Conservation (phyloP, 2,329 filamentous ascomycete genomes). For the Ophiostoma quercus region DNA sequence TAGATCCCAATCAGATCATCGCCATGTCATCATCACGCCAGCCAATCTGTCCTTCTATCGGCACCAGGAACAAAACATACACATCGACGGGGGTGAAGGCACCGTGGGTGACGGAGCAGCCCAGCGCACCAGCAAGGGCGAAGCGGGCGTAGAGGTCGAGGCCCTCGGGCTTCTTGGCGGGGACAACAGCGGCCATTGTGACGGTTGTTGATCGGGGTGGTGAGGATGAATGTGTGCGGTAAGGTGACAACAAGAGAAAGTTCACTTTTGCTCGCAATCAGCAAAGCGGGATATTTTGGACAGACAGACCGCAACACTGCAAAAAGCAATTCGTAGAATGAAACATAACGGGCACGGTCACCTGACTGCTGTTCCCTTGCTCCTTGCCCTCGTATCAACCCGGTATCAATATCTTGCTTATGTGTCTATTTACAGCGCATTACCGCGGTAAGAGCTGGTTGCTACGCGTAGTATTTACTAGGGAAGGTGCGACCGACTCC, state of each 20-base stretch:
- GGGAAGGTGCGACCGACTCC: background rate
- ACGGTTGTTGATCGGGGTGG: conserved; percentile 18
- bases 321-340: background rate
- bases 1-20: background rate
- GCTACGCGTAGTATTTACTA: background rate
- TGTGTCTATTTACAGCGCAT: background rate
- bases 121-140: conserved; percentile 94
- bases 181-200: conserved; percentile 44
- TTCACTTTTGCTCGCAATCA: background rate
- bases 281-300: background rate
- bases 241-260: background rate
- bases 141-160: conserved; percentile 86
- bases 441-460: background rate
- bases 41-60: background rate
- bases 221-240: background rate
- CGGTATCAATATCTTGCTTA: background rate
- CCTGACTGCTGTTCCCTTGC: background rate
- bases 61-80: conserved; percentile 57
- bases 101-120: conserved; percentile 97
- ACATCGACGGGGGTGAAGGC: conserved; percentile 97
- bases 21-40: background rate
- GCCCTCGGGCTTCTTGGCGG: conserved; percentile 41
- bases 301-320: background rate
- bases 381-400: background rate
- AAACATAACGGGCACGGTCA: background rate